Percentiles rank a stretch among this genome's conserved stretches.
Evolutionary conservation across 1,284 basidiomycete genomes (phyloP).

Genomic region (Coriolopsis trogii): DNA sequence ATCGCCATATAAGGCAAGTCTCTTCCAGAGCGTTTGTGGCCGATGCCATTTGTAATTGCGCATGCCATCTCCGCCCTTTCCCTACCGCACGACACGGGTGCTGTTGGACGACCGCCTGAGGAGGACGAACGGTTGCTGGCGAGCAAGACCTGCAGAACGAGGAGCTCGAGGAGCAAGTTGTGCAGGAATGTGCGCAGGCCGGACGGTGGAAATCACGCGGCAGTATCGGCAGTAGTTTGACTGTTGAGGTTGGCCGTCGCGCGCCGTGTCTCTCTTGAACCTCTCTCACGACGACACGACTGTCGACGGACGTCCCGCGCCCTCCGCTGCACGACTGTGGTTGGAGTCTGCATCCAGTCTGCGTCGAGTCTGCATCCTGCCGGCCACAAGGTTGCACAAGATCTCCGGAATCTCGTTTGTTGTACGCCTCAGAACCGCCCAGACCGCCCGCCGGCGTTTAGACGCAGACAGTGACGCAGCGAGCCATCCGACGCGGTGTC

Average conservation of each 20-base stretch:
- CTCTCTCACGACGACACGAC: slow-evolving; percentile 26
- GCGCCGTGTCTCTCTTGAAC: slow-evolving; percentile 12
- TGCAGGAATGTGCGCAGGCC: neutral
- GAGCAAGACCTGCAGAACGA: neutral
- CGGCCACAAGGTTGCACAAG: neutral
- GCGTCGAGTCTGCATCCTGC: too few relatives aligned
- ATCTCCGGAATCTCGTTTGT: slow-evolving; percentile 11
- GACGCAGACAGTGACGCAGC: slow-evolving; percentile 11
- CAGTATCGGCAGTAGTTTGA: slow-evolving; percentile 19
- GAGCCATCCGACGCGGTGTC: neutral
- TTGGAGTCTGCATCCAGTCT: too few relatives aligned
- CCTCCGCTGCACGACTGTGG: neutral
- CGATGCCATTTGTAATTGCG: neutral
- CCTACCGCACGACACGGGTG: slow-evolving; percentile 8
- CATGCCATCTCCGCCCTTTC: slow-evolving; percentile 2
- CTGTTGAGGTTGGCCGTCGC: slow-evolving; percentile 16
- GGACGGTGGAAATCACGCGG: slow-evolving; percentile 20
- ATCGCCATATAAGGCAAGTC: too few relatives aligned
- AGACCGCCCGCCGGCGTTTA: slow-evolving; percentile 17
- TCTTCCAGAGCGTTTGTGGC: too few relatives aligned
- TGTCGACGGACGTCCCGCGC: slow-evolving; percentile 6
- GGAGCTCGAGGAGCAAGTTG: neutral
- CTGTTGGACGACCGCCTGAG: neutral
- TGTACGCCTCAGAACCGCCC: slow-evolving; percentile 7
- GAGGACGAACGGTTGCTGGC: slow-evolving; percentile 7